These are phyloP conservation scores for Pseudoneurospora amorphoporcata DNA, from an alignment of 495 filamentous ascomycete genomes.

Conservation along the genomic window DNA sequence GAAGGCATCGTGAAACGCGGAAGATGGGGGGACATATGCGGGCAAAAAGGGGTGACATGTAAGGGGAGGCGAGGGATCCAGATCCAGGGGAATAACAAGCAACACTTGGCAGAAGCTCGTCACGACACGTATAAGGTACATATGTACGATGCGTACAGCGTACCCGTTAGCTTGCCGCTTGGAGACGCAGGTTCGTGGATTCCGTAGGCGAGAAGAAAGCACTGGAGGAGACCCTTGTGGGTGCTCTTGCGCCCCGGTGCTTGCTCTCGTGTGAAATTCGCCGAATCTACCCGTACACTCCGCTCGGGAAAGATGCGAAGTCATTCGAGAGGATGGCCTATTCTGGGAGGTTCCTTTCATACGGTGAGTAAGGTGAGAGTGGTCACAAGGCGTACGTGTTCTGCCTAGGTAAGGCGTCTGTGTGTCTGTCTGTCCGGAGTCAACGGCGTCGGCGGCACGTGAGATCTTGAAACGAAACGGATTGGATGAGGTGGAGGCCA, in stretches of 20 bases:
- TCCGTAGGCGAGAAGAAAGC: background rate
- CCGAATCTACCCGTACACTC: background rate
- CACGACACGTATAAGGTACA: background rate
- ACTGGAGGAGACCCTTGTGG: background rate
- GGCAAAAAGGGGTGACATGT: background rate
- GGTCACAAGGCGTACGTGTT: background rate
- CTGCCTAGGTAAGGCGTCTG: background rate
- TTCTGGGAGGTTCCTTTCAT: background rate
- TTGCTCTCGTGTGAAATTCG: background rate
- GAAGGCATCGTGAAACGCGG: background rate
- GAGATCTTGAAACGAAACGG: background rate
- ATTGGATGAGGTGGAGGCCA: background rate
- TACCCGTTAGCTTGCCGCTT: background rate
- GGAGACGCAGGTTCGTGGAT: background rate
- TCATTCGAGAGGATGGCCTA: background rate
- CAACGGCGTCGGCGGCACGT: background rate
- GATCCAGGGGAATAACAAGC: background rate
- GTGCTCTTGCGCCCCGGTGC: background rate
- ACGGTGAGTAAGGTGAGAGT: background rate
- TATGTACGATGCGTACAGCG: background rate
- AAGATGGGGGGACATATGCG: background rate
- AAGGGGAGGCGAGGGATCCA: background rate
- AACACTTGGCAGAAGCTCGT: background rate
- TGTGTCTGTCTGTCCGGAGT: background rate
- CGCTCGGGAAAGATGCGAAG: background rate